These are phyloP conservation scores for Pulveroboletus sp. DNA, from an alignment of 768 basidiomycete species.

Conservation along the genomic window DNA sequence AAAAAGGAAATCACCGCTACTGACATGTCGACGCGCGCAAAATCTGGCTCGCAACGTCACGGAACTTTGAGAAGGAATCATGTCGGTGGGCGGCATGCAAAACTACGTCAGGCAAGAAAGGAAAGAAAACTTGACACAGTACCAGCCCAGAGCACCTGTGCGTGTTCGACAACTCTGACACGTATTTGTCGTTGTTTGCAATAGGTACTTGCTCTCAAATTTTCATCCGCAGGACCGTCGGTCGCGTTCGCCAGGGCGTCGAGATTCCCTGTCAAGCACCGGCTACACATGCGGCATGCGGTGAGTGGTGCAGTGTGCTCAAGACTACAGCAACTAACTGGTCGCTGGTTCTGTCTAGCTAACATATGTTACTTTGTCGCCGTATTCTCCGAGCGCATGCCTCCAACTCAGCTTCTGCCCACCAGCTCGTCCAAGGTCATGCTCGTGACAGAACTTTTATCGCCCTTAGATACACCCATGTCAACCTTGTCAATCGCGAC, in stretches of 20 bases:
- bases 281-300: slow-evolving; percentile 51
- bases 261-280: slow-evolving; percentile 27
- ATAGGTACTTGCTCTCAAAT: slow-evolving; percentile 18
- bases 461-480: slow-evolving; percentile 12
- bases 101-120: too few relatives aligned
- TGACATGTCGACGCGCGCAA: too few relatives aligned
- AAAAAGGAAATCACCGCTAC: slow-evolving; percentile 15
- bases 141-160: too few relatives aligned
- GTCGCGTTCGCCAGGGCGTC: slow-evolving; percentile 30
- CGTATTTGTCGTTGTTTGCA: slow-evolving; percentile 27
- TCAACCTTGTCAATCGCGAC: slow-evolving; percentile 13
- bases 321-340: neutral
- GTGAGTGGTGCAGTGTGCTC: slow-evolving; percentile 32
- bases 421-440: slow-evolving; percentile 21
- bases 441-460: slow-evolving; percentile 11
- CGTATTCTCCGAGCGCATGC: slow-evolving; percentile 48
- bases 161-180: too few relatives aligned
- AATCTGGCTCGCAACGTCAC: too few relatives aligned
- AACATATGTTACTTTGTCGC: slow-evolving; percentile 79
- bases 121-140: too few relatives aligned
- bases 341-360: slow-evolving; percentile 37
- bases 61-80: too few relatives aligned
- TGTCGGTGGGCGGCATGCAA: too few relatives aligned
- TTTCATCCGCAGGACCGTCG: slow-evolving; percentile 19
- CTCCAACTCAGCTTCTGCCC: slow-evolving; percentile 26